Evolutionary conservation across 2,329 filamentous ascomycete species (phyloP).

Genomic region (Fusarium virguliforme): DNA sequence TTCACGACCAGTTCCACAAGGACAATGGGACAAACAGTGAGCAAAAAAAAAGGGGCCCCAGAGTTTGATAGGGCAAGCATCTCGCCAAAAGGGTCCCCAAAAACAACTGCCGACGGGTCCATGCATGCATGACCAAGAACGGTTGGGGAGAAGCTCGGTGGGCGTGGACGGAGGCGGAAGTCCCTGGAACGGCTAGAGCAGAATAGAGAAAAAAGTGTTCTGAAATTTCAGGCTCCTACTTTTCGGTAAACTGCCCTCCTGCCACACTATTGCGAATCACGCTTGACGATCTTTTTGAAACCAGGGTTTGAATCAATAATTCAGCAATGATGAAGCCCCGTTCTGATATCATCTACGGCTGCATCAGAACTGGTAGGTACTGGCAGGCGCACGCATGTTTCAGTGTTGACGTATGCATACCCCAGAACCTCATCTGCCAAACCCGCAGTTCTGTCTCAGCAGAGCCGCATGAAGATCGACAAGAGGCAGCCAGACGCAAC

Average conservation of each 20-base stretch:
- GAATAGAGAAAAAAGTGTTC: constrained; percentile 3
- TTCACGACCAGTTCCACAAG: background rate
- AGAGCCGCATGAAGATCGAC: background rate
- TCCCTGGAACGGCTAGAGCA: background rate
- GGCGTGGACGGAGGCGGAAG: background rate
- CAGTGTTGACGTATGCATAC: background rate
- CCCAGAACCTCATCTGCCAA: background rate
- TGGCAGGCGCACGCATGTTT: background rate
- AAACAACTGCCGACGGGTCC: constrained; percentile 3
- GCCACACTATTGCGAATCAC: background rate
- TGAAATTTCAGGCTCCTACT: background rate
- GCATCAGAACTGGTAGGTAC: background rate
- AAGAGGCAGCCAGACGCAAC: background rate
- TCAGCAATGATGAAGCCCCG: background rate
- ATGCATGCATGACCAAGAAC: constrained; percentile 13
- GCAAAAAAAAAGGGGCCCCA: background rate
- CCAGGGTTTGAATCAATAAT: background rate
- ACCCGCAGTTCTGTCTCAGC: background rate
- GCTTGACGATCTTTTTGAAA: background rate
- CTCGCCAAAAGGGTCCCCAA: background rate
- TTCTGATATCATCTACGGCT: background rate
- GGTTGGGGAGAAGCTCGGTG: background rate
- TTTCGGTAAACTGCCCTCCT: background rate
- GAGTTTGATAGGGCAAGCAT: background rate
- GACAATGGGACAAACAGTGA: background rate